These are phyloP conservation scores for Saccharomyces hybrid DNA, from an alignment of 1,139 yeast species.

Conservation along the genomic window DNA sequence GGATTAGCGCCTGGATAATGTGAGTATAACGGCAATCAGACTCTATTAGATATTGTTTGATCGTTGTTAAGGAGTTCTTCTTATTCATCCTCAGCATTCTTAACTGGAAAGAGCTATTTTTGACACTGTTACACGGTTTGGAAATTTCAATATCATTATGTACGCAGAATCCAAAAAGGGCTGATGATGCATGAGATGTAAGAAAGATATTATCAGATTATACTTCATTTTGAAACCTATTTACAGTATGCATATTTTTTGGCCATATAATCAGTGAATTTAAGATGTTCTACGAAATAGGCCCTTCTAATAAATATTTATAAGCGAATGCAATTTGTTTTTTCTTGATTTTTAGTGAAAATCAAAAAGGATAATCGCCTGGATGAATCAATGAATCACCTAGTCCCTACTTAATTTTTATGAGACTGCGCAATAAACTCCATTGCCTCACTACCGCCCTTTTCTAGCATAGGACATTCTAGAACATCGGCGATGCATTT, in stretches of 20 bases:
- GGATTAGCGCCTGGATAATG: background rate
- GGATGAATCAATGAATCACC: background rate
- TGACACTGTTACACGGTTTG: background rate
- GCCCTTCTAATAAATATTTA: background rate
- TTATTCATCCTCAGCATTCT: background rate
- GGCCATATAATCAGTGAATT: background rate
- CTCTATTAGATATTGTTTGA: background rate
- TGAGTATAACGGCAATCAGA: background rate
- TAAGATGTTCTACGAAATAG: background rate
- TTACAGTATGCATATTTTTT: background rate
- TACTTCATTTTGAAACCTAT: too few relatives aligned
- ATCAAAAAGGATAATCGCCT: background rate
- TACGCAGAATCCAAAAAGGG: background rate
- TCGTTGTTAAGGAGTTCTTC: background rate
- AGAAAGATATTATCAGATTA: background rate
- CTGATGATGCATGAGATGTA: background rate
- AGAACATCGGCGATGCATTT: constrained; percentile 71
- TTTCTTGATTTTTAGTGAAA: background rate
- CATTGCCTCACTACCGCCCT: constrained; percentile 74
- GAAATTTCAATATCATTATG: background rate
- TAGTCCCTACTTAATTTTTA: constrained; percentile 13
- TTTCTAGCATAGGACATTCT: constrained; percentile 48
- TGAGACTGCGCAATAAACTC: constrained; percentile 46
- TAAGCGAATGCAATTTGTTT: background rate
- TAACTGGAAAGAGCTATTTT: background rate